Percentiles rank a stretch among this genome's conserved stretches.
These are phyloP conservation scores for Phialophora macrospora DNA, from an alignment of 2,329 filamentous ascomycete genomes.

Conservation along the genomic window DNA sequence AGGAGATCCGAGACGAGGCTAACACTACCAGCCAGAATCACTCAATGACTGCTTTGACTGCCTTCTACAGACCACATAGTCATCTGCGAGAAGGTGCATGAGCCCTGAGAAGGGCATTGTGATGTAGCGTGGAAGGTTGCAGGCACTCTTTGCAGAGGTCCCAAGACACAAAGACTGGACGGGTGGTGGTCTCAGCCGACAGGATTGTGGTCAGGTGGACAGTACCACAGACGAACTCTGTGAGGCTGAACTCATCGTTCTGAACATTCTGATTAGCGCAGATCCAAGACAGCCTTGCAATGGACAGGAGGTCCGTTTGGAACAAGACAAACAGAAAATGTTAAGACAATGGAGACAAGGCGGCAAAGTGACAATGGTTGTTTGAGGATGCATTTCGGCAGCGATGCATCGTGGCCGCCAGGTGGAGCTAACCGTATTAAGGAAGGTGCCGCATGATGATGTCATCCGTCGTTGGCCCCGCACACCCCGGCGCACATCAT, in stretches of 20 bases:
- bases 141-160: slow-evolving; percentile 14
- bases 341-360: background rate
- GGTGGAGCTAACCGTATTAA: background rate
- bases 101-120: slow-evolving; percentile 14
- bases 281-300: background rate
- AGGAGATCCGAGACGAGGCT: slow-evolving; percentile 13
- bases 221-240: slow-evolving; percentile 5
- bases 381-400: slow-evolving; percentile 7
- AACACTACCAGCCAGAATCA: background rate
- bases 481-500: background rate
- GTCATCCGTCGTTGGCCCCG: background rate
- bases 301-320: background rate
- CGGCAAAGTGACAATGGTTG: background rate
- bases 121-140: slow-evolving; percentile 10
- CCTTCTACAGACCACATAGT: background rate
- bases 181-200: slow-evolving; percentile 17
- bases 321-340: slow-evolving; percentile 1
- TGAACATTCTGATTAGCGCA: background rate
- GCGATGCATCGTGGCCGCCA: background rate
- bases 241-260: background rate
- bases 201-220: slow-evolving; percentile 23
- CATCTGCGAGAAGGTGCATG: slow-evolving; percentile 1
- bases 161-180: slow-evolving; percentile 9
- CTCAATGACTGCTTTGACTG: slow-evolving; percentile 2
- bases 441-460: background rate